phyloP scores from a whole-genome alignment of 768 basidiomycete genomes.

The Udeniomyces megalosporus region DNA sequence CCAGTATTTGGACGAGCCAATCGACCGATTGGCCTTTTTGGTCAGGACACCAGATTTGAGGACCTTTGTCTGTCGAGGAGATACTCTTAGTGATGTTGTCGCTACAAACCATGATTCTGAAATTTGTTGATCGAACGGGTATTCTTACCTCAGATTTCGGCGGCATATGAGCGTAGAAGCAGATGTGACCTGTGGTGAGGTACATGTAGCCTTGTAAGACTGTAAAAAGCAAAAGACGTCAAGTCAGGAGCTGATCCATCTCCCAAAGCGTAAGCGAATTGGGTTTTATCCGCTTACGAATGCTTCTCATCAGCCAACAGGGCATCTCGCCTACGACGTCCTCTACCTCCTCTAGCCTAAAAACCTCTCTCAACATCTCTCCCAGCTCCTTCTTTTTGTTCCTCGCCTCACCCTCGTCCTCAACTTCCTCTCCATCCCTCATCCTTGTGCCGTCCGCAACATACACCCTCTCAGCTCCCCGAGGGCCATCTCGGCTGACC shows the following conservation, averaged over 20 bases:
- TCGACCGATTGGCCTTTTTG: constrained; percentile 76
- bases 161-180: constrained; percentile 94
- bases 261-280: not conserved
- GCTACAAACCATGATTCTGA: too few relatives aligned
- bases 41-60: constrained; percentile 79
- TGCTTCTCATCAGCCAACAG: constrained; percentile 79
- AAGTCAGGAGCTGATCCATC: not conserved
- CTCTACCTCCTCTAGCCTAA: constrained; percentile 58
- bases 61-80: too few relatives aligned
- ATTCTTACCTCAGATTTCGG: constrained; percentile 64
- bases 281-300: constrained; percentile 46
- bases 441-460: constrained; percentile 19
- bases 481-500: constrained; percentile 13
- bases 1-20: constrained; percentile 79
- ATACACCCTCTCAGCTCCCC: constrained; percentile 18
- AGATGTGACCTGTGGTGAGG: constrained; percentile 77
- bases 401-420: not conserved
- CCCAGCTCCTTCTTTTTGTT: constrained; percentile 41
- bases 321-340: constrained; percentile 83
- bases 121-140: too few relatives aligned
- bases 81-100: too few relatives aligned
- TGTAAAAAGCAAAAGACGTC: constrained; percentile 25
- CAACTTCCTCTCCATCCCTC: constrained; percentile 9
- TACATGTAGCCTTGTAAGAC: constrained; percentile 98
- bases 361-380: constrained; percentile 76